Evolutionary conservation across 2,329 filamentous ascomycete genomes (phyloP), one percentile per base, ranked within the genome.

Genomic region (Colletotrichum destructivum): DNA sequence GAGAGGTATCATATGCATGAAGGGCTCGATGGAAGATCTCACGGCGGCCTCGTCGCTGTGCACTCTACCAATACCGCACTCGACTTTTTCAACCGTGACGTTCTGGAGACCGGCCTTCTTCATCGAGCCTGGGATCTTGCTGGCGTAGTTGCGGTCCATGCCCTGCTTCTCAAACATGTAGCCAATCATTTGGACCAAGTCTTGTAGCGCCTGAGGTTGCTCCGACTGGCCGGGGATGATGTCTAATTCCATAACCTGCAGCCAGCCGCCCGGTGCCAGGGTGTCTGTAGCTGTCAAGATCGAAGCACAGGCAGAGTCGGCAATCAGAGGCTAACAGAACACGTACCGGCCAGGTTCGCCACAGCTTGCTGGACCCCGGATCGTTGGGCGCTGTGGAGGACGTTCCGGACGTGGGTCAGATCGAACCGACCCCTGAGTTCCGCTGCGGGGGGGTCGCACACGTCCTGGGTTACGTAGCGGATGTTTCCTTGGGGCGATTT

Each of bases 181-280:
- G 13, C 60, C 54, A 9, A 68, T 44, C 6, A 74, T 21, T 7
- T 51, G 38, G 8, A 74, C 26, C 54, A 62, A 51, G 46, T 66
- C 71, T 18, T 61, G 47, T 7, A 67, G 15, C 1, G 69, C 46
- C 13, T 66, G 59, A 9, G 52, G 54, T 15, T 70, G 56, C 3
- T 31, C 18, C 13, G 18, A 35, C 26, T 47, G 46, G 18, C 46
- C 55, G 2, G 26, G 21, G 15, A 31, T 59, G 1, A 62, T 23
- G 15, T 65, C 52, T 21, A 69, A 35, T n/a, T 70, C 65, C 55
- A 66, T 61, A 3, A 68, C 46, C 51, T 75, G 73, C 23, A 74
- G 46, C 72, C 73, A 75, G 15, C 72, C 73, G 0, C 66, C 60
- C n/a, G 69, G 69, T 6, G 59, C 70, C 26, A 75, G 38, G 2